Percentiles rank a stretch among this genome's conserved stretches.
These are phyloP conservation scores for Lactuca sativa DNA, from an alignment of 129 eudicot genomes.

Conservation along the genomic window DNA sequence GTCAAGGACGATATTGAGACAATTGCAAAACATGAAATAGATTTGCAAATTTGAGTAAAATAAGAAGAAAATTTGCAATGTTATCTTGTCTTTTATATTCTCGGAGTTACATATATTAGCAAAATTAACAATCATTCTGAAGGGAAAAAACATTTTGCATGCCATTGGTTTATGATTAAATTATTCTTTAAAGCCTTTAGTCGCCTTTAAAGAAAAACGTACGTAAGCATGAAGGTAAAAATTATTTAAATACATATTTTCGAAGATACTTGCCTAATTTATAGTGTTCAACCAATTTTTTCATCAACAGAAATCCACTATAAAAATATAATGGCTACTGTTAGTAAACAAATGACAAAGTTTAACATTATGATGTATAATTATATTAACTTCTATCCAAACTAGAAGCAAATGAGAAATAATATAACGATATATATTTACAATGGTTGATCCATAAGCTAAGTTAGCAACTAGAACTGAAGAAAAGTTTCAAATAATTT, in stretches of 20 bases:
- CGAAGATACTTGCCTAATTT: neutral
- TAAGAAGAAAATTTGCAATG: too few relatives aligned
- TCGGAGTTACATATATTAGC: neutral
- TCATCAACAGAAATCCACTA: too few relatives aligned
- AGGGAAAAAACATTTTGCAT: neutral
- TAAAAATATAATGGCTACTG: too few relatives aligned
- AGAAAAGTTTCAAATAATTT: neutral
- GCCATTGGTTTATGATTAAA: neutral
- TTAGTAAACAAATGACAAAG: too few relatives aligned
- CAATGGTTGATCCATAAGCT: neutral
- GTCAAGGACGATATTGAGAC: too few relatives aligned
- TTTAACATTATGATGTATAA: too few relatives aligned
- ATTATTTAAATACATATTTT: too few relatives aligned
- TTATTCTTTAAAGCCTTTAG: neutral
- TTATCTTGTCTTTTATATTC: neutral
- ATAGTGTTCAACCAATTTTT: neutral
- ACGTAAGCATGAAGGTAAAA: neutral
- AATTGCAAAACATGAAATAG: too few relatives aligned
- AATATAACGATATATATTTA: neutral
- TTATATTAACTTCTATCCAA: neutral
- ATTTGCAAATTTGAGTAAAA: too few relatives aligned
- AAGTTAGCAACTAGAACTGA: neutral
- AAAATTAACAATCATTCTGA: too few relatives aligned
- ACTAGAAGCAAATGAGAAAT: neutral
- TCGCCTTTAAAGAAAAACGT: neutral